Percentiles rank a stretch among this genome's conserved stretches.
These are phyloP conservation scores for Chernovozyma sophiae-reginae DNA, from an alignment of 1,139 yeast genomes.

Conservation along the genomic window DNA sequence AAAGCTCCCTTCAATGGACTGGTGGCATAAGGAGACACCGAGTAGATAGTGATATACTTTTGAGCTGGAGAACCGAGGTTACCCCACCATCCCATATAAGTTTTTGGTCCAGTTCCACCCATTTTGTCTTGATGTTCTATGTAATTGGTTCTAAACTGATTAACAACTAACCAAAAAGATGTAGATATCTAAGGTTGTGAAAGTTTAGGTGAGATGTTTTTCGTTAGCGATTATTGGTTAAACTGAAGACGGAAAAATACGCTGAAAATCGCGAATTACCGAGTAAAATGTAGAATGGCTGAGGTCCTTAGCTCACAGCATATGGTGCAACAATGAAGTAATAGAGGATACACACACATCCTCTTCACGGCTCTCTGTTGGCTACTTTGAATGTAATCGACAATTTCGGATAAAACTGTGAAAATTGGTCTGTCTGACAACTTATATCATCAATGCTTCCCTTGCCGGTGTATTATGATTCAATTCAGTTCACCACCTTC, in stretches of 20 bases:
- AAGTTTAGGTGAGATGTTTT: conserved; percentile 5
- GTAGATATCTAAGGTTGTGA: no score
- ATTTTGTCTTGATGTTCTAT: conserved; percentile 2
- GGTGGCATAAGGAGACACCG: conserved; percentile 92
- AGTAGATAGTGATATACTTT: conserved; percentile 78
- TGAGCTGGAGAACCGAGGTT: conserved; percentile 79
- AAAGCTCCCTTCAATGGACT: conserved; percentile 85
- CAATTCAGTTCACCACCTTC: no score
- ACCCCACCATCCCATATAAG: conserved; percentile 99
- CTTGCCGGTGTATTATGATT: no score
- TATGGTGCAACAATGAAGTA: no score
- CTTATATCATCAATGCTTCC: no score
- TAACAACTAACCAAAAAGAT: neutral
- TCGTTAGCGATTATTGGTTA: conserved; percentile 3
- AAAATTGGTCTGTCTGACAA: no score
- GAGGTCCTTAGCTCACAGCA: no score
- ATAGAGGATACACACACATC: no score
- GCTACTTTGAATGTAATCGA: no score
- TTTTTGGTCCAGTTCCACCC: conserved; percentile 69
- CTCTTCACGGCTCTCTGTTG: no score
- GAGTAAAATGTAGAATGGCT: no score
- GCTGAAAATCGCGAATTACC: neutral
- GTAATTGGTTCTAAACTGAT: neutral
- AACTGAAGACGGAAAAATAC: neutral
- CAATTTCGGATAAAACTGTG: no score